Evolutionary conservation across 768 basidiomycete species (phyloP).

Genomic region (Daedalea quercina): DNA sequence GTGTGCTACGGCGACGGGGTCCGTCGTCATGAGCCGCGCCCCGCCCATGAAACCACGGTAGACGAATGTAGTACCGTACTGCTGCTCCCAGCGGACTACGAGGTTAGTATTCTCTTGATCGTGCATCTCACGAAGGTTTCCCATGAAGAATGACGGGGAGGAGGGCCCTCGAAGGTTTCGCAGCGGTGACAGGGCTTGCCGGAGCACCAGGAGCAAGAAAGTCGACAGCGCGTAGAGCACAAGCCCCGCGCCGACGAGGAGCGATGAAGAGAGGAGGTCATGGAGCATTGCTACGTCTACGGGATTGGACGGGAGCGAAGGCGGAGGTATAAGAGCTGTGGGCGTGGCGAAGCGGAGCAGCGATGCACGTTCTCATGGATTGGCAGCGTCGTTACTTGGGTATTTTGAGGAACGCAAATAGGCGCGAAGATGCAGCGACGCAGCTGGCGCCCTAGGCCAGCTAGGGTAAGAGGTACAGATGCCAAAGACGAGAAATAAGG

Average conservation of each 20-base stretch:
- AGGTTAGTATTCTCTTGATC: slow-evolving; percentile 53
- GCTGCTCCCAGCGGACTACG: slow-evolving; percentile 36
- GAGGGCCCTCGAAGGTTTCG: slow-evolving; percentile 40
- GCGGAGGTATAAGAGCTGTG: not conserved
- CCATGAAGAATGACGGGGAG: slow-evolving; percentile 41
- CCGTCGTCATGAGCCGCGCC: slow-evolving; percentile 50
- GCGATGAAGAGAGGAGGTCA: slow-evolving; percentile 1
- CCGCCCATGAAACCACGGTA: slow-evolving; percentile 49
- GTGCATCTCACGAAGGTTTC: slow-evolving; percentile 46
- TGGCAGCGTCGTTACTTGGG: too few relatives aligned
- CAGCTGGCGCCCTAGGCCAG: too few relatives aligned
- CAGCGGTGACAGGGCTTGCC: slow-evolving; percentile 42
- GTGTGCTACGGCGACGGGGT: slow-evolving; percentile 49
- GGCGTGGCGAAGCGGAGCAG: not conserved
- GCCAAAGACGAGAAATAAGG: too few relatives aligned
- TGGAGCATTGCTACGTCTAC: not conserved
- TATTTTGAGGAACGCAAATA: too few relatives aligned
- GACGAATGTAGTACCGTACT: slow-evolving; percentile 43
- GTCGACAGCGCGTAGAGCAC: slow-evolving; percentile 27
- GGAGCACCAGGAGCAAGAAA: slow-evolving; percentile 35
- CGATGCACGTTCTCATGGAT: too few relatives aligned
- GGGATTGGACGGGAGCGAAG: not conserved
- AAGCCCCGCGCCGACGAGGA: slow-evolving; percentile 13
- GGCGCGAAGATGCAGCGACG: too few relatives aligned
- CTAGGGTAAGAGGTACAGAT: too few relatives aligned